Evolutionary conservation across 2,329 filamentous ascomycete species (phyloP).

Genomic region (Fusarium oligoseptatum): DNA sequence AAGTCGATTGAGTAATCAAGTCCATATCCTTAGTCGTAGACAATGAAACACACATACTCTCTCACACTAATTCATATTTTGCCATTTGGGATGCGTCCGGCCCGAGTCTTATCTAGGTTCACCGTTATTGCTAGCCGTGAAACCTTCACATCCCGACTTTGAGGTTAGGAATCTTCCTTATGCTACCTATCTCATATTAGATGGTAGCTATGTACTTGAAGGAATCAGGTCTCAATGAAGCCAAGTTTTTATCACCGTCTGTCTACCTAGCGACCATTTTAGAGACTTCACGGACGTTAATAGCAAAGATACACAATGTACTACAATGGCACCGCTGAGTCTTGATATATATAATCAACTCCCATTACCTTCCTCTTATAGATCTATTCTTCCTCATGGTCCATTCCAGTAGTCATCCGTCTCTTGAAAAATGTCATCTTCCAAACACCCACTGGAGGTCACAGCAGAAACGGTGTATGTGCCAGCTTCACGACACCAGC

Average conservation of each 20-base stretch:
- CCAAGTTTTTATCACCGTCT: too few species aligned
- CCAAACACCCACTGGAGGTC: background rate
- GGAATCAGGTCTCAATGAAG: too few species aligned
- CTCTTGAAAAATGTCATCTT: background rate
- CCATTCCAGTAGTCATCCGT: slow-evolving; percentile 19
- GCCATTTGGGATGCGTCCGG: background rate
- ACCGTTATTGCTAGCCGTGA: background rate
- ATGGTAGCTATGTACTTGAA: too few species aligned
- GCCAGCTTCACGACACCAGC: slow-evolving; percentile 15
- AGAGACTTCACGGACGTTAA: background rate
- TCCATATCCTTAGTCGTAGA: too few species aligned
- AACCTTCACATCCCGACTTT: too few species aligned
- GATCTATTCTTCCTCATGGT: background rate
- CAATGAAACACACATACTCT: background rate
- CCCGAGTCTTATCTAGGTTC: background rate
- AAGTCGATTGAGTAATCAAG: background rate
- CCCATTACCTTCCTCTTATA: background rate
- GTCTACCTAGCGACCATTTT: too few species aligned
- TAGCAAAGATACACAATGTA: background rate
- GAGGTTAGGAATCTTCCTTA: too few species aligned
- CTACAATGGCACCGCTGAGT: background rate
- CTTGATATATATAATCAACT: background rate
- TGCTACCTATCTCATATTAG: too few species aligned
- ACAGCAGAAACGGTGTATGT: slow-evolving; percentile 12
- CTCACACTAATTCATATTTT: background rate